Conservation (phyloP, 257 asterid species). For the Fraxinus anomala region DNA sequence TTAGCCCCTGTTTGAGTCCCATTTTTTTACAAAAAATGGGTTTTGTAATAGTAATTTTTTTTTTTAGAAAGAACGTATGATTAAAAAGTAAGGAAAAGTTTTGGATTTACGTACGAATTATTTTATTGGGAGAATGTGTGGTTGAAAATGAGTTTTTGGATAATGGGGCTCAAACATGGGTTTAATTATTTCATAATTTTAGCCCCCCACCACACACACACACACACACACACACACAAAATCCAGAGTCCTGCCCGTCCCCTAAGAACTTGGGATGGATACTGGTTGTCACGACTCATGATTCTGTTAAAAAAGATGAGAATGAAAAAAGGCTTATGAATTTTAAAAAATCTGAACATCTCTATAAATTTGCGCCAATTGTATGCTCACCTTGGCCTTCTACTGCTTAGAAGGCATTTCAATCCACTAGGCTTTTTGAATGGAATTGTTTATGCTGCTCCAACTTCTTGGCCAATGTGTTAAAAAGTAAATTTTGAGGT, state of each 20-base stretch:
- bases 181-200: background rate
- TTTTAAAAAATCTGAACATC: background rate
- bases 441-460: background rate
- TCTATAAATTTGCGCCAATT: background rate
- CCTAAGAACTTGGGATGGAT: background rate
- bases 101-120: no score
- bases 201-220: conserved; percentile 44
- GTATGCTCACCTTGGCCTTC: background rate
- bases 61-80: no score
- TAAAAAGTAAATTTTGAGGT: conserved; percentile 11
- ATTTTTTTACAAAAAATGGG: no score
- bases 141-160: no score
- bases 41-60: no score
- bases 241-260: conserved; percentile 68
- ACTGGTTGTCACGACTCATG: background rate
- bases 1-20: no score
- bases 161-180: no score
- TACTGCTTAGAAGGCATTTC: background rate
- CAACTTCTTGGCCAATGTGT: background rate
- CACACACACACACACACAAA: no score
- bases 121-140: no score
- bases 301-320: background rate
- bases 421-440: background rate
- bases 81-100: no score
- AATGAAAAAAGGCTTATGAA: background rate